Percentiles rank a stretch among this genome's conserved stretches.
Conservation (phyloP, 139 green algal species). For the Tetraselmis chui region DNA sequence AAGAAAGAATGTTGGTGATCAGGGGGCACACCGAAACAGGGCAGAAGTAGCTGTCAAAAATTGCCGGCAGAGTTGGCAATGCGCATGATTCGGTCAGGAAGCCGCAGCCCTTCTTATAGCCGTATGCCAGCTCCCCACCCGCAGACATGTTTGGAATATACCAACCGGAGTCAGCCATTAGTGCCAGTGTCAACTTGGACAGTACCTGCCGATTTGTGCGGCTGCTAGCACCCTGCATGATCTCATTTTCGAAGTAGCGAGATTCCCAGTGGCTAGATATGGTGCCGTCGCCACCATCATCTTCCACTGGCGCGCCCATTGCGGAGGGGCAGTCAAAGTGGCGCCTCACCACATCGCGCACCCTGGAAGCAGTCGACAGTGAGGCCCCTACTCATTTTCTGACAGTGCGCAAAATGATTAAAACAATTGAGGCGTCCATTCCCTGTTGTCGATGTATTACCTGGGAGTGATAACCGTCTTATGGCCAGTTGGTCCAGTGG, state of each 20-base stretch:
- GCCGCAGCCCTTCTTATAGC: slow-evolving; percentile 2
- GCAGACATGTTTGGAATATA: background rate
- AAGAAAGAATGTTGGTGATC: no score
- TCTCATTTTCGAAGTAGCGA: background rate
- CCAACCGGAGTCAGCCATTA: slow-evolving; percentile 5
- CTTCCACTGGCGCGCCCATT: background rate
- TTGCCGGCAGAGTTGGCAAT: background rate
- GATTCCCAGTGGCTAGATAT: slow-evolving; percentile 6
- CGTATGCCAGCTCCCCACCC: background rate
- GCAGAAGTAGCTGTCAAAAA: background rate
- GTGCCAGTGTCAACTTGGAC: slow-evolving; percentile 4
- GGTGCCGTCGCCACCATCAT: background rate
- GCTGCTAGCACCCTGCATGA: slow-evolving; percentile 1
- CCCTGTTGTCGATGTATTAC: background rate
- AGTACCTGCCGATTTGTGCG: background rate
- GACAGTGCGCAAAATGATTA: no score
- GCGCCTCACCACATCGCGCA: background rate
- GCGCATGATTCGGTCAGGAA: slow-evolving; percentile 4
- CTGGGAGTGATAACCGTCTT: slow-evolving; percentile 5
- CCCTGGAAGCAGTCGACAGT: no score
- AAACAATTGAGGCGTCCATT: no score
- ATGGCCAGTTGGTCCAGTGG: background rate
- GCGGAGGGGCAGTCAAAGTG: slow-evolving; percentile 6
- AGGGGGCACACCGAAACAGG: background rate
- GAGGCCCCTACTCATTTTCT: no score